Evolutionary conservation across 2,329 filamentous ascomycete species (phyloP).

Genomic region (Trichothecium sympodiale): DNA sequence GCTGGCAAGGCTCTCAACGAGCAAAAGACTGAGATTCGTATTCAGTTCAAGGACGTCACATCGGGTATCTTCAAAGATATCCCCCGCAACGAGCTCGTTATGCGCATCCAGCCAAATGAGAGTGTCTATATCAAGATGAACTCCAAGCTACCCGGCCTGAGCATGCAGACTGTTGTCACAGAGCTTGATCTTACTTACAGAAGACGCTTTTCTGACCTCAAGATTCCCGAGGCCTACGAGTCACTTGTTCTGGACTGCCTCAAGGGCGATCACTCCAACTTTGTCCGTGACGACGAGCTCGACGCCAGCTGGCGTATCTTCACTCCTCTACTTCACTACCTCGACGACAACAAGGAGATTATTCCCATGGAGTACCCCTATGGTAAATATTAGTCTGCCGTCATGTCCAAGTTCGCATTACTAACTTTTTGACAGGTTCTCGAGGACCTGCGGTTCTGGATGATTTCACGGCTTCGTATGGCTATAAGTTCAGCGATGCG

Average conservation of each 20-base stretch:
- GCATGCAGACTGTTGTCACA: slow-evolving; percentile 98
- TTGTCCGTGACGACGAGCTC: slow-evolving; percentile 91
- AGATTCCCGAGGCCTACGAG: slow-evolving; percentile 98
- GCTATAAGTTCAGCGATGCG: slow-evolving; percentile 97
- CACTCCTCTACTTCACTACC: slow-evolving; percentile 91
- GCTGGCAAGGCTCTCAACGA: slow-evolving; percentile 97
- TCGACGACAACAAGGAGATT: slow-evolving; percentile 99
- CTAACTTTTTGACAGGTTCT: slow-evolving; percentile 54
- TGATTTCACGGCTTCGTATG: slow-evolving; percentile 95
- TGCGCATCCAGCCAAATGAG: slow-evolving; percentile 98
- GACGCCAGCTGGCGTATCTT: slow-evolving; percentile 99
- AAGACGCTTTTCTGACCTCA: slow-evolving; percentile 95
- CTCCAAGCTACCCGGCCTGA: slow-evolving; percentile 94
- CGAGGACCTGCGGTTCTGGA: slow-evolving; percentile 93
- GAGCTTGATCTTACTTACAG: slow-evolving; percentile 98
- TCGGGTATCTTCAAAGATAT: slow-evolving; percentile 99
- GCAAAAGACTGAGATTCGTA: slow-evolving; percentile 98
- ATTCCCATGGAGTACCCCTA: slow-evolving; percentile 99
- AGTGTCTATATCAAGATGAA: slow-evolving; percentile 99
- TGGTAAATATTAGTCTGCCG: slow-evolving; percentile 46
- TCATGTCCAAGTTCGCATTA: background rate
- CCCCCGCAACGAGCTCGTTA: slow-evolving; percentile 96
- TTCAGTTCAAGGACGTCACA: slow-evolving; percentile 99
- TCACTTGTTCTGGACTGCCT: slow-evolving; percentile 93
- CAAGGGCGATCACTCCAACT: slow-evolving; percentile 99